Percentiles rank a stretch among this genome's conserved stretches.
phyloP scores from a whole-genome alignment of 108 stramenopile genomes.

The Nitzschia palea region DNA sequence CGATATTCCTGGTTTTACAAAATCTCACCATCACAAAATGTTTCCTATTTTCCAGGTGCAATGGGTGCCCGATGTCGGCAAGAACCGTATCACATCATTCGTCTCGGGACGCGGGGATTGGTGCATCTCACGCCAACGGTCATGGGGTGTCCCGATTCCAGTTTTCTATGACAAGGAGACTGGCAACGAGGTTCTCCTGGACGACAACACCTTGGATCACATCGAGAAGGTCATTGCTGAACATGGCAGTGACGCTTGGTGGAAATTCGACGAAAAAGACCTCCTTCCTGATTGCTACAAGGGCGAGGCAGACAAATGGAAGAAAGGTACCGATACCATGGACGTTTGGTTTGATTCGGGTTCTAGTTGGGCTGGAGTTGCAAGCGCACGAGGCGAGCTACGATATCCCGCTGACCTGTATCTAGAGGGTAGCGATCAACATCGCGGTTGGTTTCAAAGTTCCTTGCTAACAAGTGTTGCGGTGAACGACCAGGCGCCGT shows the following conservation, averaged over 20 bases:
- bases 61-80: conserved; percentile 95
- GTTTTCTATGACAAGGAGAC: conserved; percentile 91
- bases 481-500: conserved; percentile 84
- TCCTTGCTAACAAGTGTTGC: conserved; percentile 96
- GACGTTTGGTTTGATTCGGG: conserved; percentile 99
- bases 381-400: conserved; percentile 79
- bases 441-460: conserved; percentile 99
- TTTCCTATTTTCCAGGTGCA: conserved; percentile 54
- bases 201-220: conserved; percentile 83
- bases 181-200: conserved; percentile 84
- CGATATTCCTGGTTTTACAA: not conserved
- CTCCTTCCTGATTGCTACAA: conserved; percentile 87
- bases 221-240: conserved; percentile 82
- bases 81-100: conserved; percentile 89
- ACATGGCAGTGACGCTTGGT: conserved; percentile 98
- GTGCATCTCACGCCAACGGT: conserved; percentile 98
- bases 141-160: conserved; percentile 99
- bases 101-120: conserved; percentile 90
- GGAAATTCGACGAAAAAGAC: conserved; percentile 87
- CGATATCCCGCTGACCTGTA: conserved; percentile 90
- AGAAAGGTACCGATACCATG: conserved; percentile 98
- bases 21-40: not conserved
- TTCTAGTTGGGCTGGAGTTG: conserved; percentile 96
- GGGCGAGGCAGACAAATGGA: conserved; percentile 88
- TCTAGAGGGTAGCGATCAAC: conserved; percentile 95